Base-by-base conservation (phyloP, 129 eudicot genomes). In the Arctium minus region DNA sequence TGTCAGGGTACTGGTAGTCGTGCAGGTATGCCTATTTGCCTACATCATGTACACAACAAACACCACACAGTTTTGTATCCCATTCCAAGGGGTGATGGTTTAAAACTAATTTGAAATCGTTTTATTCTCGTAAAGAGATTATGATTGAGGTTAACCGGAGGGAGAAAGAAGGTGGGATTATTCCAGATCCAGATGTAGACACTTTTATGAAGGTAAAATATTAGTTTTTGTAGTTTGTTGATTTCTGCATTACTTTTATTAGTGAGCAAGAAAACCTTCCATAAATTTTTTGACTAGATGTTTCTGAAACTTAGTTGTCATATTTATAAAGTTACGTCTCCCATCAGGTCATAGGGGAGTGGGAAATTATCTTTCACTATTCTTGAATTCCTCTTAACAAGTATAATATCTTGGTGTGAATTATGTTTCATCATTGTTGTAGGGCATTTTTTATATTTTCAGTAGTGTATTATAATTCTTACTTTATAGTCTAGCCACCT, bases 1-100 rank as follows among this genome's bases (percentile, higher is more conserved):
- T 92, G 92, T 87, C 97, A 92, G 88, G 97, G 97, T 70, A 82
- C 86, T 79, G 97, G 94, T 50, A 92, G 80, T 86, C 89, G 97
- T 69, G 82, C 94, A 85, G 97, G 97, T 92, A 71, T 68, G 65
- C 12, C 35, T 33, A 32, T 33, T 80, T 33, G 9, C 60, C 38
- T 70, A 74, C 69, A 74, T 81, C 79, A 62, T 40, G 74, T 35
- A 37, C 50, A 75, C 75, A 64, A 31, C 48, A 64, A 56, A 10
- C 50, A 46, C 60, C 60, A 13, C 32, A 11, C 15, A 48, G 39
- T 82, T 82, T 50, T 62, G 68, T 73, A 74, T 74, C 37, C 73
- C 72, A 70, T 50, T 6, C 27, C n/a, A 71, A 8, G 3, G 11
- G 48, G 29, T 37, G 32, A 68, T 68, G 44, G 12, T 60, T 7